Conservation (phyloP, 202 grass and related monocot genomes). For the Setaria viridis region DNA sequence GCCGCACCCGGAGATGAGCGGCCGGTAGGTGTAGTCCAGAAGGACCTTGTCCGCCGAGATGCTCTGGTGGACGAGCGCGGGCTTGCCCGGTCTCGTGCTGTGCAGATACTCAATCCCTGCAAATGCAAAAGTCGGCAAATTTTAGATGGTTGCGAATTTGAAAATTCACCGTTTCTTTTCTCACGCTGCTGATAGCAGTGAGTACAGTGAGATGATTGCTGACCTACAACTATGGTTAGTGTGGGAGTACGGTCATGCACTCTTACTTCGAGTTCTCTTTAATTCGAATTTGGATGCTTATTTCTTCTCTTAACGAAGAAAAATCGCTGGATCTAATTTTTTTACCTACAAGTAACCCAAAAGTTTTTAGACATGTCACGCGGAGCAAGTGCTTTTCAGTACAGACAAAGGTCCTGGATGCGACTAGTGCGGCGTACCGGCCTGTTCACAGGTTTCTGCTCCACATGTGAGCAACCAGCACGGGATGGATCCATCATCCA, state of each 20-base stretch:
- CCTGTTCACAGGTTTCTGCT: slow-evolving; percentile 6
- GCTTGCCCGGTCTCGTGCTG: slow-evolving; percentile 64
- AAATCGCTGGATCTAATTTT: too few relatives aligned
- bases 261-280: too few relatives aligned
- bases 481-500: neutral
- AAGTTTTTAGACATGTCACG: slow-evolving; percentile 15
- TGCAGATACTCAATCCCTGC: slow-evolving; percentile 88
- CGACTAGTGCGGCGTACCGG: slow-evolving; percentile 19
- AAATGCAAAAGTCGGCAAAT: slow-evolving; percentile 16
- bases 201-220: neutral
- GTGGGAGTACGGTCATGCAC: too few relatives aligned
- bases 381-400: neutral
- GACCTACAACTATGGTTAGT: too few relatives aligned
- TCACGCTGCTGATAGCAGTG: neutral
- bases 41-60: slow-evolving; percentile 83
- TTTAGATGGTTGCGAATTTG: neutral
- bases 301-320: too few relatives aligned
- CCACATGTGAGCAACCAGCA: slow-evolving; percentile 42
- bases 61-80: slow-evolving; percentile 81
- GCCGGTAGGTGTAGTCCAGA: slow-evolving; percentile 73
- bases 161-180: neutral
- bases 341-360: neutral
- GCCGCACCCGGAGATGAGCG: slow-evolving; percentile 74
- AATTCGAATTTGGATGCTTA: too few relatives aligned
- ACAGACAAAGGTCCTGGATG: slow-evolving; percentile 17